Base-by-base conservation (phyloP, 305 asterid species). In the Solanum hybrid region DNA sequence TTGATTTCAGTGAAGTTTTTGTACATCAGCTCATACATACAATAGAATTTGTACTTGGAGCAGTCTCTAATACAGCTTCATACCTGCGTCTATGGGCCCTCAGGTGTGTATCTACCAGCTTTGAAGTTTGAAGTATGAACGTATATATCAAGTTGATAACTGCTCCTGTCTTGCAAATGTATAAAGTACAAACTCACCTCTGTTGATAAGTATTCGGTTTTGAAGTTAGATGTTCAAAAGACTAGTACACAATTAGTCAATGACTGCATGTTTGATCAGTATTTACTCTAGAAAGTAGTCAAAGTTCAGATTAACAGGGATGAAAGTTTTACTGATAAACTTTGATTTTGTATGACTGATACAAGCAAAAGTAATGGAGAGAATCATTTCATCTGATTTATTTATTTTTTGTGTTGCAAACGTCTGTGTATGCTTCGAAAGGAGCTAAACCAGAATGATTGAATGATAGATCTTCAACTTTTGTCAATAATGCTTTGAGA, bases 11-110 rank as follows among this genome's bases (percentile, higher is more conserved):
- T 78, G 95, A 94, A 93, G 79, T 93, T 87, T 91, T 94, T 37
- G 95, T 94, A 34, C 95, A 94, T 90, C 95, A 94, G 88, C 93
- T 94, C 86, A 94, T 94, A 88, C 95, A 94, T 89, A 92, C 94
- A 76, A 94, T 94, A 73, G 95, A 94, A 89, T 93, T 94, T 91
- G 95, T 92, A 61, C 93, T 94, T 28, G 95, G 95, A 81, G 92
- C 95, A 4, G 93, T 94, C 83, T 94, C 95, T 12, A 94, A 93
- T 89, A 94, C 95, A 33, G 95, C 95, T 85, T 94, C 95, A 69
- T 94, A 93, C 84, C 94, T 94, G 71, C 95, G 94, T 40, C 88
- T 94, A 57, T 94, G 95, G 95, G 95, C 95, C 89, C 94, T 94
- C 93, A 94, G 95, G 95, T 88, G 87, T 36, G 74, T 77, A 69